These are phyloP conservation scores for Eucalyptus sideroxylon DNA, from an alignment of 345 rosid species.

Conservation along the genomic window DNA sequence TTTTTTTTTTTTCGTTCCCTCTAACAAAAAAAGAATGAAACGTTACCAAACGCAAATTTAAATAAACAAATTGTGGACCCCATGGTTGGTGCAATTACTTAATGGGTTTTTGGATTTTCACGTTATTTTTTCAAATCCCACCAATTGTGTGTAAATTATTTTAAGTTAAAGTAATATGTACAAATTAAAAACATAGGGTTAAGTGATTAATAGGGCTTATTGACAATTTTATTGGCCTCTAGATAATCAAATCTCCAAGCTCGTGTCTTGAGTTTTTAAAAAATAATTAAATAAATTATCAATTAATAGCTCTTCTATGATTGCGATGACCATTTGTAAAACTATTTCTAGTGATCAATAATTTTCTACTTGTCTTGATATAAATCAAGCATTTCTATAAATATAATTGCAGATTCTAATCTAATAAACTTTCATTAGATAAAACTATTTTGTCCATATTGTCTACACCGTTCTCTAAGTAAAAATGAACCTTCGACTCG, in stretches of 20 bases:
- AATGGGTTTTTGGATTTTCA: background rate
- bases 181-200: rapidly evolving
- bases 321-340: background rate
- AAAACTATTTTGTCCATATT: background rate
- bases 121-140: background rate
- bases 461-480: rapidly evolving
- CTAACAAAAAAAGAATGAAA: no score
- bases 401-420: background rate
- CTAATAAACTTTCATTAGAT: rapidly evolving
- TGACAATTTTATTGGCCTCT: background rate
- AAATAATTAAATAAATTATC: background rate
- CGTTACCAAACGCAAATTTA: background rate
- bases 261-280: rapidly evolving
- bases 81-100: background rate
- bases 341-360: background rate
- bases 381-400: background rate
- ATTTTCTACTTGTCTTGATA: background rate
- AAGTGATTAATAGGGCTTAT: background rate
- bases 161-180: background rate
- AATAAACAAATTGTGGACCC: background rate
- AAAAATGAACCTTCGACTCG: background rate
- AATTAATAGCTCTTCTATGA: rapidly evolving
- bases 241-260: background rate
- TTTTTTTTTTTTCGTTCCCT: no score
- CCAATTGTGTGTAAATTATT: background rate